These are phyloP conservation scores for Komagataella pseudopastoris DNA, from an alignment of 805 yeast species.

Conservation along the genomic window DNA sequence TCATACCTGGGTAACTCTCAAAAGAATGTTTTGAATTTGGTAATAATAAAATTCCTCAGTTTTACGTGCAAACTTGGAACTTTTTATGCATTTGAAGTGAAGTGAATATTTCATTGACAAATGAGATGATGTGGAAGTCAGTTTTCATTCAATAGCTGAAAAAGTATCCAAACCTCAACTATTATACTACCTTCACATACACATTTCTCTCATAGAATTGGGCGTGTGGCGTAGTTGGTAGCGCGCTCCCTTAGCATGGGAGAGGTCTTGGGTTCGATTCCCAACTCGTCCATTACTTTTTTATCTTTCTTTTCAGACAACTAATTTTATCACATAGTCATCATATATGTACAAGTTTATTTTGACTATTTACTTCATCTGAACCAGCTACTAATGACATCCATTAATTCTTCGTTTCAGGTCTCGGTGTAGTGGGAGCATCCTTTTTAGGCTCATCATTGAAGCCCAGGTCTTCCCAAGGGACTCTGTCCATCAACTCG, in stretches of 20 bases:
- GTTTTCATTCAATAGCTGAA: no score
- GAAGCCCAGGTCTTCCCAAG: constrained; percentile 22
- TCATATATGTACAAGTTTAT: neutral
- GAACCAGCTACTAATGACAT: constrained; percentile 24
- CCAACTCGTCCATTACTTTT: constrained; percentile 51
- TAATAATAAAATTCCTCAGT: no score
- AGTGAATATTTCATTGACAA: no score
- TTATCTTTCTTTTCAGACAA: constrained; percentile 7
- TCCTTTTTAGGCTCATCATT: constrained; percentile 13
- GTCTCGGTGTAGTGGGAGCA: neutral
- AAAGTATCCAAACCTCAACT: no score
- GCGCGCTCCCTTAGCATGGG: constrained; percentile 77
- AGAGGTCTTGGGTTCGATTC: constrained; percentile 75
- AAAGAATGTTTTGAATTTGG: no score
- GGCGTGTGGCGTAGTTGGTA: constrained; percentile 81
- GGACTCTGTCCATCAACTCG: constrained; percentile 21
- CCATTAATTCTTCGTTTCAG: neutral
- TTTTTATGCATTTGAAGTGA: no score
- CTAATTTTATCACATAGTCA: neutral
- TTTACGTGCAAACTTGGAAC: no score
- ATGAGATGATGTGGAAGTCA: no score
- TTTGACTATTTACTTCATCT: constrained; percentile 56
- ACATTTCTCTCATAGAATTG: constrained; percentile 8
- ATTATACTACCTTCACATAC: no score
- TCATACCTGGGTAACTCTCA: no score